These are phyloP conservation scores for Priceomyces carsonii DNA, from an alignment of 805 yeast genomes.

Conservation along the genomic window DNA sequence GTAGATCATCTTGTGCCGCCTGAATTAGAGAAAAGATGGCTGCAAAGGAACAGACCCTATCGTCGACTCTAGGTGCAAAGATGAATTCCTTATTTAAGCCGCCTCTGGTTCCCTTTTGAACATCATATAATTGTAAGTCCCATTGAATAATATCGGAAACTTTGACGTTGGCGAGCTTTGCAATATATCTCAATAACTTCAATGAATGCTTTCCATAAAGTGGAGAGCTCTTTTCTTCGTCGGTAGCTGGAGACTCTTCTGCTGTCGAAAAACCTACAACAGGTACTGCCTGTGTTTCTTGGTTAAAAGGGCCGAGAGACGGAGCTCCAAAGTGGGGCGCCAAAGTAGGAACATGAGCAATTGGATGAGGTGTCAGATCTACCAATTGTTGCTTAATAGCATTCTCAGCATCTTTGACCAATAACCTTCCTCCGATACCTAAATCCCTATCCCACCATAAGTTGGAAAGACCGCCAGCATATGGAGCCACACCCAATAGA, in stretches of 20 bases:
- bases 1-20: slow-evolving; percentile 22
- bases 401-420: slow-evolving; percentile 23
- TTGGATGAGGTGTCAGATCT: slow-evolving; percentile 34
- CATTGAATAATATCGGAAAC: slow-evolving; percentile 27
- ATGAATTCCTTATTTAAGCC: slow-evolving; percentile 39
- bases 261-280: slow-evolving; percentile 28
- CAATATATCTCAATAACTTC: slow-evolving; percentile 31
- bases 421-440: slow-evolving; percentile 41
- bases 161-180: slow-evolving; percentile 19
- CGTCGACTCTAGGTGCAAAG: slow-evolving; percentile 42
- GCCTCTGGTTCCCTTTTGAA: slow-evolving; percentile 36
- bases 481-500: slow-evolving; percentile 40
- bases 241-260: slow-evolving; percentile 18
- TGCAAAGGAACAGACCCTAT: slow-evolving; percentile 40
- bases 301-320: slow-evolving; percentile 27
- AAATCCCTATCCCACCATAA: slow-evolving; percentile 45
- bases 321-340: slow-evolving; percentile 39
- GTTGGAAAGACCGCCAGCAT: slow-evolving; percentile 35
- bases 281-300: slow-evolving; percentile 41
- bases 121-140: slow-evolving; percentile 40
- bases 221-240: slow-evolving; percentile 27
- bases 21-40: slow-evolving; percentile 38
- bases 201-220: slow-evolving; percentile 32
- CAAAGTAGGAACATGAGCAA: slow-evolving; percentile 40
- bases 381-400: slow-evolving; percentile 25